Evolutionary conservation across 2,329 filamentous ascomycete genomes (phyloP), one percentile per base, ranked within the genome.

Genomic region (Alternaria tenuissima): DNA sequence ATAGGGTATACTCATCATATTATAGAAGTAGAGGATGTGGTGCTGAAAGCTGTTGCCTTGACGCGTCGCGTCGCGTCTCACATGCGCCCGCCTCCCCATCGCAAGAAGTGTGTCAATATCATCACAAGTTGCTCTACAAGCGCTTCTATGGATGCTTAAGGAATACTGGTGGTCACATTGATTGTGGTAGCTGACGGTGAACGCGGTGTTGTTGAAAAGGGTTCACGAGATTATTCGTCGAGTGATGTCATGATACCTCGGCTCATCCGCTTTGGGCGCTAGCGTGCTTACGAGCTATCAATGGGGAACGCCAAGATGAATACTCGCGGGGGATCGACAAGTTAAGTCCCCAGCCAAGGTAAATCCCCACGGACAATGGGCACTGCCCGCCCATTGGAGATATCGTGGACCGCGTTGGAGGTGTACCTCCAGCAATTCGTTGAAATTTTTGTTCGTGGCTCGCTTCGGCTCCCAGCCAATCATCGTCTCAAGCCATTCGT

Each of bases 31-130:
- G 22, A 26, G 20, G 20, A 42, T 12, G 6, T 6, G 20, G 39
- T 18, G n/a, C 34, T 20, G 14, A 12, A 38, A 38, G 20, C 32
- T 49, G 46, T 18, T 49, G 46, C 46, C 46, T 36, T 49, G 20
- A 36, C 30, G 16, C 46, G 46, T 49, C 16, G 12, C 32, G 20
- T 18, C 30, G n/a, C 7, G 20, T 18, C 18, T 24, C 14, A 14
- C 32, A 14, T 36, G 5, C 2, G 32, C 20, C 20, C 9, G 16
- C 20, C 11, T 49, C 14, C n/a, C 9, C n/a, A 3, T n/a, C 14
- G 9, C 14, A 8, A 8, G 1, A 5, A 7, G 11, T 49, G 1
- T 3, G 20, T 18, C 32, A 1, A 3, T 9, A 7, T 49, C 32
- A 32, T 20, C 36, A 24, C 14, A 36, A 0, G 1, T 14, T 6